A percentile compares a stretch with the other conserved stretches of the same genome.
Conservation (phyloP, 2,329 filamentous ascomycete species). For the Colletotrichum sp. region DNA sequence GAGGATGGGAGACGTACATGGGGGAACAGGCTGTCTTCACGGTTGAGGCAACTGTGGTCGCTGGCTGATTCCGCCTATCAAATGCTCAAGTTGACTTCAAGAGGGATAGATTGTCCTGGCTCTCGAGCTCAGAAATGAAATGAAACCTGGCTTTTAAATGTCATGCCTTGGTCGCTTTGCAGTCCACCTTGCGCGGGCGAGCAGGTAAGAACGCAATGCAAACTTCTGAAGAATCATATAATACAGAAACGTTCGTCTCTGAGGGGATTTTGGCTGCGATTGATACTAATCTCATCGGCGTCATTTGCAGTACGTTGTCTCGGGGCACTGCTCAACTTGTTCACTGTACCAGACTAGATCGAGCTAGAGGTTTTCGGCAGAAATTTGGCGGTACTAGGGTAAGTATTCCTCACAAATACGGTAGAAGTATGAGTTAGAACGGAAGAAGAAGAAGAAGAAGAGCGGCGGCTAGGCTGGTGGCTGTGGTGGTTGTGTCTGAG, state of each 20-base stretch:
- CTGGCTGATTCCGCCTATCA: not conserved
- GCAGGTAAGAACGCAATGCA: not conserved
- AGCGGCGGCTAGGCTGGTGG: accelerated
- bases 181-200: not conserved
- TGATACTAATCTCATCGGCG: too few species aligned
- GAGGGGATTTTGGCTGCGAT: not conserved
- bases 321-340: not conserved
- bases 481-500: not conserved
- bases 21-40: not conserved
- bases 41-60: not conserved
- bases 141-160: not conserved
- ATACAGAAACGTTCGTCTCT: not conserved
- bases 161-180: not conserved
- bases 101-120: too few species aligned
- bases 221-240: not conserved
- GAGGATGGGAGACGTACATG: accelerated
- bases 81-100: not conserved
- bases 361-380: too few species aligned
- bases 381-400: accelerated
- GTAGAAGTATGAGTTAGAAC: too few species aligned
- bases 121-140: not conserved
- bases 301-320: not conserved
- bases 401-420: not conserved
- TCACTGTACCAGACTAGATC: accelerated
- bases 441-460: not conserved